A percentile compares a stretch with the other conserved stretches of the same genome.
These are phyloP conservation scores for Plasmodium fragile DNA, from an alignment of 169 alveolate species.

Conservation along the genomic window DNA sequence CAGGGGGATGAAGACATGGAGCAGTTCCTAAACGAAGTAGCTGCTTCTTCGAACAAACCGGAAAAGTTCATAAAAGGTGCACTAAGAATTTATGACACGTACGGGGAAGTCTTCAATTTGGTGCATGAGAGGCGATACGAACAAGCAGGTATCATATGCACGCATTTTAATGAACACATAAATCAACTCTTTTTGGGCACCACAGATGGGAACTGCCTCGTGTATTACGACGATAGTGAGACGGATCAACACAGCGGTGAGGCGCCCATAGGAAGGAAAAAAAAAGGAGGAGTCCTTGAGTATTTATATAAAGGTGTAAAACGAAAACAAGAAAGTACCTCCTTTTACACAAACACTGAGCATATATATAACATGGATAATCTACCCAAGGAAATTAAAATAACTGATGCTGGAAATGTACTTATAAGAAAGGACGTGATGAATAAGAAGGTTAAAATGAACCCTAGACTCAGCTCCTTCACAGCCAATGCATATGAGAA, in stretches of 20 bases:
- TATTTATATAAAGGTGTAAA: slow-evolving; percentile 26
- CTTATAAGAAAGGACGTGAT: slow-evolving; percentile 7
- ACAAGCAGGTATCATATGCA: slow-evolving; percentile 37
- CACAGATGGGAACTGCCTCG: slow-evolving; percentile 38
- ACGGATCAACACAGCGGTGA: background rate
- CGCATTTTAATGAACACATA: slow-evolving; percentile 22
- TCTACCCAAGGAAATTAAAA: slow-evolving; percentile 39
- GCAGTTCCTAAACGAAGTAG: slow-evolving; percentile 31
- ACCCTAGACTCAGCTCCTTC: slow-evolving; percentile 7
- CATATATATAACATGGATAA: slow-evolving; percentile 45
- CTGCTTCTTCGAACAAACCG: slow-evolving; percentile 15
- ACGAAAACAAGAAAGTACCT: slow-evolving; percentile 16
- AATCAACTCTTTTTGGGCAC: slow-evolving; percentile 57
- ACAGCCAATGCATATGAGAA: slow-evolving; percentile 39
- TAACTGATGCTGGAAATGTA: slow-evolving; percentile 50
- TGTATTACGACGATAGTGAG: slow-evolving; percentile 18
- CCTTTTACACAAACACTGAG: slow-evolving; percentile 27
- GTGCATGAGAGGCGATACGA: slow-evolving; percentile 21
- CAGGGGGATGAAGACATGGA: slow-evolving; percentile 74
- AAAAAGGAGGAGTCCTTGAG: slow-evolving; percentile 25
- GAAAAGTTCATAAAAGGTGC: slow-evolving; percentile 29
- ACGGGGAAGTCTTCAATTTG: slow-evolving; percentile 6
- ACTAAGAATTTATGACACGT: slow-evolving; percentile 11
- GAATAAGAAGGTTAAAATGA: slow-evolving; percentile 19
- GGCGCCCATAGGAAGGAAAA: background rate